phyloP scores from a whole-genome alignment of 805 yeast species.

The Wilhelminamyces savonicus region DNA sequence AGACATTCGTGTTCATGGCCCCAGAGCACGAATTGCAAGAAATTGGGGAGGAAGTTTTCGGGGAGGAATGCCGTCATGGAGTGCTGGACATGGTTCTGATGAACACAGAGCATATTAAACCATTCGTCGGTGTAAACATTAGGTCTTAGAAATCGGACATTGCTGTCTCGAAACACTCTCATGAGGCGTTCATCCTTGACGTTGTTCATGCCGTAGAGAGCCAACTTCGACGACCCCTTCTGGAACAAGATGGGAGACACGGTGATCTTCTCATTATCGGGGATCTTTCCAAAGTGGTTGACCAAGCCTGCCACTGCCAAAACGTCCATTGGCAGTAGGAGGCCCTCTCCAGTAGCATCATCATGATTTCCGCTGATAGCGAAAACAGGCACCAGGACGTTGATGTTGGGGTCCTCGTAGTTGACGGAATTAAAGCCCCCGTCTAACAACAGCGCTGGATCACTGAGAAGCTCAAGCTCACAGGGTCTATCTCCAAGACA shows the following conservation, averaged over 20 bases:
- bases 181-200: constrained; percentile 85
- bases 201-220: constrained; percentile 83
- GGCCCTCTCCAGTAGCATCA: constrained; percentile 84
- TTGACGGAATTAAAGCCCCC: constrained; percentile 68
- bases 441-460: constrained; percentile 57
- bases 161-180: constrained; percentile 73
- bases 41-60: constrained; percentile 74
- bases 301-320: constrained; percentile 74
- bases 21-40: constrained; percentile 84
- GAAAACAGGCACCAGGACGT: constrained; percentile 84
- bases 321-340: constrained; percentile 81
- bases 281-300: constrained; percentile 84
- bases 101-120: constrained; percentile 83
- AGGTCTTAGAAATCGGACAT: constrained; percentile 76
- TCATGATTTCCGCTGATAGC: constrained; percentile 96
- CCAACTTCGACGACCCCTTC: constrained; percentile 77
- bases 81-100: constrained; percentile 85
- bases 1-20: constrained; percentile 97
- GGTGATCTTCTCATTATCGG: constrained; percentile 66
- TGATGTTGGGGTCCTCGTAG: constrained; percentile 86
- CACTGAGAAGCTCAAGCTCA: constrained; percentile 75
- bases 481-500: constrained; percentile 88
- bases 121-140: constrained; percentile 51
- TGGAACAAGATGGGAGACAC: constrained; percentile 73
- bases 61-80: constrained; percentile 80